These are phyloP conservation scores for Leishmania tarentolae DNA, from an alignment of 208 protist genomes.

Conservation along the genomic window DNA sequence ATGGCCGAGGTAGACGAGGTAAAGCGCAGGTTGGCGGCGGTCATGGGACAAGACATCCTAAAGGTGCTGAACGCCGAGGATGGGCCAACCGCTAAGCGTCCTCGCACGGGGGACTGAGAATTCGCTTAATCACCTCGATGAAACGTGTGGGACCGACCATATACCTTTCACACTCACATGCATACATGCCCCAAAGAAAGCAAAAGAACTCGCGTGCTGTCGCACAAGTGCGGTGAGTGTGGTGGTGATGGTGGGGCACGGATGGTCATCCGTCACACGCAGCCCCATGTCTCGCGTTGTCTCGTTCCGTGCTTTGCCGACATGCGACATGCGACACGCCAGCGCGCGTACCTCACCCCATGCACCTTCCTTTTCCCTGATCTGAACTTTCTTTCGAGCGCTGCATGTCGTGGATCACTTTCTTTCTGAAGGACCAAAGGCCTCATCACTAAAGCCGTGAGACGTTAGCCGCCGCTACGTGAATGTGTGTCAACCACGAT, in stretches of 20 bases:
- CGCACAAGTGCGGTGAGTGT: background rate
- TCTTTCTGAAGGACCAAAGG: background rate
- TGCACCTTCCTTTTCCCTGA: slow-evolving; percentile 4
- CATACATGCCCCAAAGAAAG: background rate
- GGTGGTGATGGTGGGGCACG: background rate
- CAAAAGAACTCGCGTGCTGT: background rate
- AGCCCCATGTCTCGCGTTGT: background rate
- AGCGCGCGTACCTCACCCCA: background rate
- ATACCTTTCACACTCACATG: background rate
- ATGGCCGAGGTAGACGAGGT: slow-evolving; percentile 46
- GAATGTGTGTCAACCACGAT: background rate
- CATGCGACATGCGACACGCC: background rate
- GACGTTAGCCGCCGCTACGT: background rate
- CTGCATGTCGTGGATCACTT: background rate
- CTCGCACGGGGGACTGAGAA: slow-evolving; percentile 16
- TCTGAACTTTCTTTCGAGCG: background rate
- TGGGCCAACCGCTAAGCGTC: slow-evolving; percentile 9
- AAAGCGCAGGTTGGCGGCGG: slow-evolving; percentile 42
- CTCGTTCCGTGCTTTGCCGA: background rate
- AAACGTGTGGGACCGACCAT: background rate
- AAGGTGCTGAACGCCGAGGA: slow-evolving; percentile 28
- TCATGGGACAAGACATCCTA: slow-evolving; percentile 35
- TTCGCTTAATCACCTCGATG: background rate
- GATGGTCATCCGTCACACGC: background rate
- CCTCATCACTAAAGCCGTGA: background rate